Conservation (phyloP, 2,329 filamentous ascomycete genomes). For the Trichoderma sp. region DNA sequence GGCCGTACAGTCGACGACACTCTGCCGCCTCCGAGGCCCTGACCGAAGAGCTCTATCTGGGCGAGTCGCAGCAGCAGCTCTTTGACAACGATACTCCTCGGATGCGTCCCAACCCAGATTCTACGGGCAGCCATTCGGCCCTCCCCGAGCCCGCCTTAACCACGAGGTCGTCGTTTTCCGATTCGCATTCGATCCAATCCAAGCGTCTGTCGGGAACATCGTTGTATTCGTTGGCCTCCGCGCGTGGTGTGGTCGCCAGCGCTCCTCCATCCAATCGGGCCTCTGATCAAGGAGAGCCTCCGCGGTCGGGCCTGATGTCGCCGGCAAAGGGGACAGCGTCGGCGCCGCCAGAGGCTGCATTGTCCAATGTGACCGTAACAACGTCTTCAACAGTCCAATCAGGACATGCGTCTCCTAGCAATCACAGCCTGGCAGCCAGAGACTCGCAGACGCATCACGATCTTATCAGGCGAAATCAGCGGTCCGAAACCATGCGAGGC, state of each 20-base stretch:
- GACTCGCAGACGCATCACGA: conserved; percentile 50
- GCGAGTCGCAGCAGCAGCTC: conserved; percentile 49
- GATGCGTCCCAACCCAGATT: conserved; percentile 42
- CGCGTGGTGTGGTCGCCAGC: conserved; percentile 51
- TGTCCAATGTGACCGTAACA: conserved; percentile 58
- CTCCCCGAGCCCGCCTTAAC: conserved; percentile 56
- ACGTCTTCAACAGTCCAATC: conserved; percentile 52
- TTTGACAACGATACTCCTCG: conserved; percentile 55
- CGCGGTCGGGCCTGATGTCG: conserved; percentile 53
- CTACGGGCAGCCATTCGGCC: conserved; percentile 38
- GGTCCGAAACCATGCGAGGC: conserved; percentile 44
- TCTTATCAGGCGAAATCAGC: conserved; percentile 50
- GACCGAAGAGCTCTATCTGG: conserved; percentile 44
- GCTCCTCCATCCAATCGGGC: conserved; percentile 56
- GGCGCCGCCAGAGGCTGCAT: conserved; percentile 54
- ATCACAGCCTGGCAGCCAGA: conserved; percentile 53
- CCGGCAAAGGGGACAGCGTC: conserved; percentile 48
- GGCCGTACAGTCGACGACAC: conserved; percentile 49
- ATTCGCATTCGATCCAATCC: conserved; percentile 47
- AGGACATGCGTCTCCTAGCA: conserved; percentile 44
- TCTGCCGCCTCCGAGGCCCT: conserved; percentile 49
- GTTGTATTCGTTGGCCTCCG: conserved; percentile 69
- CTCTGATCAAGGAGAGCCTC: conserved; percentile 51
- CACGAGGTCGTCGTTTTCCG: conserved; percentile 53
- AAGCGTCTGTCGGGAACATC: conserved; percentile 76